Conservation (phyloP, 345 rosid species). For the Cardamine occulta region DNA sequence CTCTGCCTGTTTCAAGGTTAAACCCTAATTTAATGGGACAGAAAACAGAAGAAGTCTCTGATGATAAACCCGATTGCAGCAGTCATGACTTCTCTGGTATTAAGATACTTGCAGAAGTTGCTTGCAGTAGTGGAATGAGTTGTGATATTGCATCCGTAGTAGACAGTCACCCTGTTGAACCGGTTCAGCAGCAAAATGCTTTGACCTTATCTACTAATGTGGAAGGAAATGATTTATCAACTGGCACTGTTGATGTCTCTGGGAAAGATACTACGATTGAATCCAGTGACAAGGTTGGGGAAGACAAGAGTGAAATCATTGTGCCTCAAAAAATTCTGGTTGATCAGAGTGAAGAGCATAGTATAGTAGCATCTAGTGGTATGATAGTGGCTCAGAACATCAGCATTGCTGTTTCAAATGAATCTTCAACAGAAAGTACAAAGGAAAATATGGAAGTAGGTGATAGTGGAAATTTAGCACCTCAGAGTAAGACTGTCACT, state of each 20-base stretch:
- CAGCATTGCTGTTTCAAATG: constrained; percentile 31
- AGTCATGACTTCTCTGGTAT: constrained; percentile 68
- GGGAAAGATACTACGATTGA: constrained; percentile 31
- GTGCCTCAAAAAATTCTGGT: background rate
- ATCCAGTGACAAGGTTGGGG: constrained; percentile 15
- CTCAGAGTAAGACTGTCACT: constrained; percentile 20
- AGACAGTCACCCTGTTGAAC: constrained; percentile 27
- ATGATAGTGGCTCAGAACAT: constrained; percentile 2
- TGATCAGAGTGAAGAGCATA: constrained; percentile 14
- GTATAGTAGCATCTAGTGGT: constrained; percentile 19
- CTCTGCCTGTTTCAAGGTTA: constrained; percentile 25
- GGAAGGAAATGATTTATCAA: constrained; percentile 35
- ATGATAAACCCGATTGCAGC: constrained; percentile 34
- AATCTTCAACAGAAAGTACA: constrained; percentile 36
- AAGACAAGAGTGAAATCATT: constrained; percentile 10
- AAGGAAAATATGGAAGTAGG: constrained; percentile 9
- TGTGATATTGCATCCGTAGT: constrained; percentile 32
- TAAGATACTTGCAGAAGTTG: constrained; percentile 66
- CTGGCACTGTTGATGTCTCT: constrained; percentile 27
- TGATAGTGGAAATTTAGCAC: constrained; percentile 41
- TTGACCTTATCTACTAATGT: constrained; percentile 6
- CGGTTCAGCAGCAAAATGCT: constrained; percentile 9
- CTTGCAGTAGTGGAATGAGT: constrained; percentile 48
- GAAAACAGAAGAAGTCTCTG: constrained; percentile 20
- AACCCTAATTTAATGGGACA: constrained; percentile 21